phyloP scores from a whole-genome alignment of 2,329 filamentous ascomycete species.

The Cercospora nicotianae region DNA sequence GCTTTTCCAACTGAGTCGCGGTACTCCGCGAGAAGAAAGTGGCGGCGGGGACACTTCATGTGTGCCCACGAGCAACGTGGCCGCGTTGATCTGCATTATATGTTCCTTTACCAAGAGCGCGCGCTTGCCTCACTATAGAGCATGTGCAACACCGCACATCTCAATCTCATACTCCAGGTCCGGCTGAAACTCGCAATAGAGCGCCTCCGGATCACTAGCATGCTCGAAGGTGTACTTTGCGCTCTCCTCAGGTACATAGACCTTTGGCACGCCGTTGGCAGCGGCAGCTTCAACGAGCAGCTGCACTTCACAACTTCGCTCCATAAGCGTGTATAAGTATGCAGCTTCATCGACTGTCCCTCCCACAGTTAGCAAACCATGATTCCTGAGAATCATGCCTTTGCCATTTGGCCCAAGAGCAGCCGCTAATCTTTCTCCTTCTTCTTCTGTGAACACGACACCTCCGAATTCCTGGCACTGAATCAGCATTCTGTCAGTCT shows the following conservation, averaged over 20 bases:
- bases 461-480: conserved; percentile 57
- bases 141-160: conserved; percentile 32
- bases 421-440: conserved; percentile 63
- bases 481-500: not conserved
- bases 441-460: conserved; percentile 62
- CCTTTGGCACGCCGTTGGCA: conserved; percentile 53
- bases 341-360: conserved; percentile 72
- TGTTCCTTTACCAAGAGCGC: not conserved
- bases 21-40: not conserved
- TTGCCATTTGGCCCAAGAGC: conserved; percentile 63
- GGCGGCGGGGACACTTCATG: not conserved
- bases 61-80: not conserved
- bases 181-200: conserved; percentile 56
- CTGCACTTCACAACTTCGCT: conserved; percentile 68
- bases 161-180: conserved; percentile 47
- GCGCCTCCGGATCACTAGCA: conserved; percentile 49
- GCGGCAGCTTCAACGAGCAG: conserved; percentile 67
- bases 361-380: conserved; percentile 71
- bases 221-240: conserved; percentile 56
- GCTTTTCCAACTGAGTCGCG: no score
- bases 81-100: no score
- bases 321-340: conserved; percentile 67
- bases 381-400: conserved; percentile 67
- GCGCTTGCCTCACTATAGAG: conserved; percentile 4
- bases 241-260: conserved; percentile 57